A percentile compares a stretch with the other conserved stretches of the same genome.
phyloP scores from a whole-genome alignment of 2,329 filamentous ascomycete species.

The Harringtonia aguacate region DNA sequence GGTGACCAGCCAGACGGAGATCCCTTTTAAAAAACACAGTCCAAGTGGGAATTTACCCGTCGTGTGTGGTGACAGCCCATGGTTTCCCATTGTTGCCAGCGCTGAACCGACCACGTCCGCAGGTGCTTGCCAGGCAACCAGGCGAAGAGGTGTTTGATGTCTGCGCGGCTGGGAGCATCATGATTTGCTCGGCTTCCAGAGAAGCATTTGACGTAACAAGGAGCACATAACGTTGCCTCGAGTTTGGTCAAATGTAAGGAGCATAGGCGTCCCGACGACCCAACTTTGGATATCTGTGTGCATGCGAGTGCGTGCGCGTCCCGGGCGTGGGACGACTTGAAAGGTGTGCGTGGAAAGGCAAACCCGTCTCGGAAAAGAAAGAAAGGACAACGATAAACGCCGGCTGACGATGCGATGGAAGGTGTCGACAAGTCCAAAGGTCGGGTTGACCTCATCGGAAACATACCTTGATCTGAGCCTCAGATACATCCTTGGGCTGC shows the following conservation, averaged over 20 bases:
- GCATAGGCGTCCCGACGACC: conserved; percentile 15
- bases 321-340: not conserved
- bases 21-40: conserved; percentile 9
- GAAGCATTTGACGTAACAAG: not conserved
- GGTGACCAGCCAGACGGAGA: conserved; percentile 16
- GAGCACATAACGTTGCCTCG: conserved; percentile 13
- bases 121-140: conserved; percentile 44
- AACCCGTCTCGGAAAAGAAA: conserved; percentile 11
- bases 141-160: conserved; percentile 25
- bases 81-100: conserved; percentile 4
- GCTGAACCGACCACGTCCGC: not conserved
- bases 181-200: conserved; percentile 51
- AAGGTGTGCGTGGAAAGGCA: conserved; percentile 1
- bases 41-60: not conserved
- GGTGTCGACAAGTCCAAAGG: conserved; percentile 62
- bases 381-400: conserved; percentile 16
- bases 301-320: not conserved
- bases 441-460: conserved; percentile 64
- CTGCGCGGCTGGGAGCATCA: conserved; percentile 35
- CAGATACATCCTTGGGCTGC: conserved; percentile 91
- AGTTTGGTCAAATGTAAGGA: conserved; percentile 29
- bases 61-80: conserved; percentile 6
- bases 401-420: conserved; percentile 11
- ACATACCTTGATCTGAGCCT: conserved; percentile 99
- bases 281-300: conserved; percentile 6